Percentiles rank a stretch among this genome's conserved stretches.
Evolutionary conservation across 495 filamentous ascomycete genomes (phyloP).

Genomic region (Aspergillus nidulans): DNA sequence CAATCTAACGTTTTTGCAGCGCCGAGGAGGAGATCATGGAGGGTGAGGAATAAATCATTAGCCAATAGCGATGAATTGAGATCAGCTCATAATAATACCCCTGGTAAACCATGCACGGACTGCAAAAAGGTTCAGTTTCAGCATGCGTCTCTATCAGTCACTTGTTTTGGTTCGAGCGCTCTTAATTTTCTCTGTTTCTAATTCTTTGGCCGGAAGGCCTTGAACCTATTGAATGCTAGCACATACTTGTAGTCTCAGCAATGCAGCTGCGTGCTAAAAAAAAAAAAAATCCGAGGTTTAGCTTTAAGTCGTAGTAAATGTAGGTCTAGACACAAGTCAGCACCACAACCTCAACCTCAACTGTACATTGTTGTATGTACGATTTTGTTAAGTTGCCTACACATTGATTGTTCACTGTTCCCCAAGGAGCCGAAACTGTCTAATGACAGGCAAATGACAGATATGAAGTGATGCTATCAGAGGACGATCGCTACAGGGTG

Average conservation of each 20-base stretch:
- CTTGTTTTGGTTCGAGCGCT: conserved; percentile 43
- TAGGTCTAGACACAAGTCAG: too few relatives aligned
- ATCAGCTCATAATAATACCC: conserved; percentile 44
- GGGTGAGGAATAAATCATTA: conserved; percentile 38
- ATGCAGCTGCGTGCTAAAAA: conserved; percentile 17
- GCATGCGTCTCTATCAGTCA: conserved; percentile 27
- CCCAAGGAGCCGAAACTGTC: too few relatives aligned
- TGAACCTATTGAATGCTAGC: conserved; percentile 30
- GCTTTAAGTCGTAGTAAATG: not conserved
- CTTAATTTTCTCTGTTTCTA: conserved; percentile 44
- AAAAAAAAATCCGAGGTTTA: not conserved
- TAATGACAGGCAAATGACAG: too few relatives aligned
- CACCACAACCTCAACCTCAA: too few relatives aligned
- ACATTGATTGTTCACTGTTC: too few relatives aligned
- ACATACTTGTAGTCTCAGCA: conserved; percentile 38
- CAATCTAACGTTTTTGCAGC: conserved; percentile 22
- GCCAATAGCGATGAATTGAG: conserved; percentile 22
- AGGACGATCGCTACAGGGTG: too few relatives aligned
- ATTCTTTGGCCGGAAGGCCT: conserved; percentile 28
- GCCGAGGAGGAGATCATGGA: conserved; percentile 41
- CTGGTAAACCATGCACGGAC: conserved; percentile 32
- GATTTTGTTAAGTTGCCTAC: too few relatives aligned
- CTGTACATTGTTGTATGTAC: too few relatives aligned
- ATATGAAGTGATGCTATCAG: too few relatives aligned
- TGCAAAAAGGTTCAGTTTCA: conserved; percentile 15